Base-by-base conservation (phyloP, 495 filamentous ascomycete genomes). In the Aspergillus ostianus region DNA sequence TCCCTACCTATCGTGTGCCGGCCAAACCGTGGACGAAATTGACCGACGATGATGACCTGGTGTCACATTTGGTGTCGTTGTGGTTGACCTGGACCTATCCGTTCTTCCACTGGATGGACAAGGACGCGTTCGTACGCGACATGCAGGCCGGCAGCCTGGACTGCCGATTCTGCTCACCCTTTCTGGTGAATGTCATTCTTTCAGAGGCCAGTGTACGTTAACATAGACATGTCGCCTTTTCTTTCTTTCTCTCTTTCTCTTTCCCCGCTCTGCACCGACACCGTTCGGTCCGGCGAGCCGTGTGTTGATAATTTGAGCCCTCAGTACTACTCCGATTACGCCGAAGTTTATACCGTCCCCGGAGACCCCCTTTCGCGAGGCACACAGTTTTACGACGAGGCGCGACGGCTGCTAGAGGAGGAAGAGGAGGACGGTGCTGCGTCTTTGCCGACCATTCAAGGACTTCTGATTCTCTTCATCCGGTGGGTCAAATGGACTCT, bases 151-250 rank as follows among this genome's bases (percentile, higher is more conserved):
- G 70, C 0, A 55, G 71, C 30, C 13, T 65, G 8, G 57, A 70
- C 2, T 64, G 59, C 17, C 58, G 41, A 23, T 79, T 73, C 51
- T 82, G 78, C 63, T 77, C 79, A 3, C 73, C 76, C 1, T 75
- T 81, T 23, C 65, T 82, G 18, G 78, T 83, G 54, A 82, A 81
- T 51, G 66, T 69, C 17, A 75, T 83, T 36, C 73, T 79, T 17
- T 66, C 75, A 15, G 61, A 60, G 48, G 70, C 55, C 54, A 70
- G 62, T 69, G 75, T 67, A 66, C 45, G 66, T 62, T 41, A 5
- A 18, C 32, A 41, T 29, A 12, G 23, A n/a, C 21, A 52, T n/a
- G 3, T 21, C 1, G n/a, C 4, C 30, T 10, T 10, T 49, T 21
- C 18, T 49, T 49, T 49, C 13, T 10, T 41, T 0, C 15, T 41